phyloP scores from a whole-genome alignment of 2,329 filamentous ascomycete genomes.

The Huntiella savannae region DNA sequence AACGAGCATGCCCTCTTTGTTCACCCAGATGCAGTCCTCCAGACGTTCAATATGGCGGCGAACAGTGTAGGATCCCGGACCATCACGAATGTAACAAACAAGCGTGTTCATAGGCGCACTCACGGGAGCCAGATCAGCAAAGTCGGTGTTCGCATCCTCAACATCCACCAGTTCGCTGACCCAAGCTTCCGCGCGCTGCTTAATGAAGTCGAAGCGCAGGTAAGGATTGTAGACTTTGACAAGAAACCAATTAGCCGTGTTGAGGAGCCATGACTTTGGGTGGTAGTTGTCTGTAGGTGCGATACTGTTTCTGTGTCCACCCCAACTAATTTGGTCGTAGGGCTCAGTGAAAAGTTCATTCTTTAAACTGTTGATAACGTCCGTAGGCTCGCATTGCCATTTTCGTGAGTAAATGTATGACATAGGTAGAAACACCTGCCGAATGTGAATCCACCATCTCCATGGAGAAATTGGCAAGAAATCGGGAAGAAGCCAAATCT shows the following conservation, averaged over 20 bases:
- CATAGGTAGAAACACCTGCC: conserved; percentile 91
- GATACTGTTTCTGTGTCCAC: conserved; percentile 63
- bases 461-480: conserved; percentile 81
- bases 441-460: conserved; percentile 97
- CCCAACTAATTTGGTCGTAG: conserved; percentile 62
- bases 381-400: conserved; percentile 59
- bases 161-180: conserved; percentile 67
- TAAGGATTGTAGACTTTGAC: conserved; percentile 67
- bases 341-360: conserved; percentile 69
- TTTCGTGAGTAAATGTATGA: conserved; percentile 70
- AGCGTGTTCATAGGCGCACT: conserved; percentile 84
- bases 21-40: conserved; percentile 81
- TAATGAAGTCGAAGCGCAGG: conserved; percentile 46
- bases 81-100: conserved; percentile 67
- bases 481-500: conserved; percentile 82
- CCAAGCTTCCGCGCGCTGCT: conserved; percentile 59
- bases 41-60: conserved; percentile 62
- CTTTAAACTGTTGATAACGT: conserved; percentile 51
- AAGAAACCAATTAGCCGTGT: conserved; percentile 57
- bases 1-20: conserved; percentile 76
- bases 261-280: conserved; percentile 72
- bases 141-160: conserved; percentile 87
- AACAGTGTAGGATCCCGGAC: conserved; percentile 53
- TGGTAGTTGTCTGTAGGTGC: conserved; percentile 71
- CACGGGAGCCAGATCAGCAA: conserved; percentile 69